Evolutionary conservation across 1,139 yeast species (phyloP).

Genomic region (Candida neerlandica): DNA sequence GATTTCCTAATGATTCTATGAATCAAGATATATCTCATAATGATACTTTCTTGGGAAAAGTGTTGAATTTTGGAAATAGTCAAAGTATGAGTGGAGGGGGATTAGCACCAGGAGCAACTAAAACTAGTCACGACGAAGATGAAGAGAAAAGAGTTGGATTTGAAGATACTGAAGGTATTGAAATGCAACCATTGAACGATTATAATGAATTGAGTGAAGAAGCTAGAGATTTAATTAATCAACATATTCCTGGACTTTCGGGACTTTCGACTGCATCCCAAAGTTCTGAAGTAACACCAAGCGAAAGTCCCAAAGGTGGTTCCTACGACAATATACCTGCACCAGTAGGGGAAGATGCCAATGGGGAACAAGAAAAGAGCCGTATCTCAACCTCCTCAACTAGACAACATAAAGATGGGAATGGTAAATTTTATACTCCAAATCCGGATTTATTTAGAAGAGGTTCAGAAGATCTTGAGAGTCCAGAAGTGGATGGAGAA

Average conservation of each 20-base stretch:
- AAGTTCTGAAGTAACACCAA: constrained; percentile 17
- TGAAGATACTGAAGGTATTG: constrained; percentile 25
- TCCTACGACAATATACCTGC: not conserved
- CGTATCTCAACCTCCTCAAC: too few species aligned
- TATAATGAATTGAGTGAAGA: constrained; percentile 41
- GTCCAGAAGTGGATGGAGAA: constrained; percentile 9
- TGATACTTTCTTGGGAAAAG: constrained; percentile 45
- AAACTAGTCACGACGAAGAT: constrained; percentile 22
- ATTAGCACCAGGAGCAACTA: constrained; percentile 44
- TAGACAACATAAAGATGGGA: constrained; percentile 7
- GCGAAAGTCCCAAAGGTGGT: constrained; percentile 12
- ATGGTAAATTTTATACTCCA: constrained; percentile 39
- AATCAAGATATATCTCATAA: constrained; percentile 25
- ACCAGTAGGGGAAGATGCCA: constrained; percentile 3
- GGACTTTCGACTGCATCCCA: constrained; percentile 1
- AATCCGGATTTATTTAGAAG: constrained; percentile 48
- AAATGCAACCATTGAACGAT: constrained; percentile 34
- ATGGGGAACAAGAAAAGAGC: constrained; percentile 10
- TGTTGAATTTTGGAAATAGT: constrained; percentile 27
- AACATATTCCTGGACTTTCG: constrained; percentile 34
- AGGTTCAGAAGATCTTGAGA: constrained; percentile 30
- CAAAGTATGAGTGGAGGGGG: constrained; percentile 45
- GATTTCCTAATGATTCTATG: constrained; percentile 21
- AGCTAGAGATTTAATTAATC: constrained; percentile 42
- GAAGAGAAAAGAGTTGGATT: constrained; percentile 22